phyloP scores from a whole-genome alignment of 768 basidiomycete species.

The Trametes meyenii region DNA sequence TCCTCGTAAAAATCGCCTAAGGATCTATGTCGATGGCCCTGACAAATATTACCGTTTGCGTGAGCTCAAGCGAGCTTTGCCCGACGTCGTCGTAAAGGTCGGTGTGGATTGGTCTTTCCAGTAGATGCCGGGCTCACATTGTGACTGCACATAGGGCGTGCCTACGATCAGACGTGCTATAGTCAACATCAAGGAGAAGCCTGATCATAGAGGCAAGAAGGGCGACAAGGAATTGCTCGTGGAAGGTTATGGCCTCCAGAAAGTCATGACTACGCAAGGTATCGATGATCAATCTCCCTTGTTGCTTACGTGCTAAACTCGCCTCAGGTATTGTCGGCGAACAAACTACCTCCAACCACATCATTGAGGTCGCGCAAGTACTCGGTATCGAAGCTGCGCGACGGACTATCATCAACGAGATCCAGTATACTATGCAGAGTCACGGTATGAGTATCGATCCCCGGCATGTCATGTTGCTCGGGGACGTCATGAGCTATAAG shows the following conservation, averaged over 20 bases:
- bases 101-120: neutral
- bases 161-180: slow-evolving; percentile 87
- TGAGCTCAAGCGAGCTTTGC: slow-evolving; percentile 81
- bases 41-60: slow-evolving; percentile 86
- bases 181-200: slow-evolving; percentile 93
- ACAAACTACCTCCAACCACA: slow-evolving; percentile 92
- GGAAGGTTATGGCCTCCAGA: slow-evolving; percentile 95
- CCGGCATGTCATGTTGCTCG: slow-evolving; percentile 96
- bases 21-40: slow-evolving; percentile 76
- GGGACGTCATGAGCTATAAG: slow-evolving; percentile 99
- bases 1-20: slow-evolving; percentile 70
- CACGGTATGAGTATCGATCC: slow-evolving; percentile 99
- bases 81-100: slow-evolving; percentile 91
- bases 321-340: slow-evolving; percentile 84
- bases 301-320: too few species aligned
- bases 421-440: slow-evolving; percentile 94
- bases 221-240: slow-evolving; percentile 91
- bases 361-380: slow-evolving; percentile 93
- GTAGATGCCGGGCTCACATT: neutral
- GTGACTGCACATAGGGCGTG: slow-evolving; percentile 55
- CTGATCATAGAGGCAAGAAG: slow-evolving; percentile 76
- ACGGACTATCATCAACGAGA: slow-evolving; percentile 92
- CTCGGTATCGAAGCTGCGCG: slow-evolving; percentile 98
- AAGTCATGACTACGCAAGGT: slow-evolving; percentile 98
- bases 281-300: neutral